phyloP scores from a whole-genome alignment of 768 basidiomycete species.

The Boletellus ananiceps region DNA sequence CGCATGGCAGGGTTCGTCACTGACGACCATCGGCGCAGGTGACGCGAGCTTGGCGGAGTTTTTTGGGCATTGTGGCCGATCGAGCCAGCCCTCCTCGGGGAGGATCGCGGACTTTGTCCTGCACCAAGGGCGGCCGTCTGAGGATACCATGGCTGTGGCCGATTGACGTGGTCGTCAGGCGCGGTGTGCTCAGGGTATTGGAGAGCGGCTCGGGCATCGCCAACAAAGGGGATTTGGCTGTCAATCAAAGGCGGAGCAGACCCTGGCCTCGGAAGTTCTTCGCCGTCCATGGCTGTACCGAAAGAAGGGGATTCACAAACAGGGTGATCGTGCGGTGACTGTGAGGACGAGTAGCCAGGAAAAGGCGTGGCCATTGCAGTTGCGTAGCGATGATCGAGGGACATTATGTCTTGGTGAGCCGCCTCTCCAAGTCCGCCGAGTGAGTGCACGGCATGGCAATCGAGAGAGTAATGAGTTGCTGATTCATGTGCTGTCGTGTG shows the following conservation, averaged over 20 bases:
- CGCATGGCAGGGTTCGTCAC: slow-evolving; percentile 27
- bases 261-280: slow-evolving; percentile 25
- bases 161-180: slow-evolving; percentile 14
- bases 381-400: slow-evolving; percentile 24
- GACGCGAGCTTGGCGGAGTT: slow-evolving; percentile 27
- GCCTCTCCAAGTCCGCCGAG: slow-evolving; percentile 15
- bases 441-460: slow-evolving; percentile 19
- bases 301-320: slow-evolving; percentile 25
- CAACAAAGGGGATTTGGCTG: slow-evolving; percentile 26
- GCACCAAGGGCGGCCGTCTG: slow-evolving; percentile 13
- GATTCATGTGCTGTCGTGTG: slow-evolving; percentile 10
- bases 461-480: slow-evolving; percentile 8
- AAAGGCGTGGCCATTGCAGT: slow-evolving; percentile 24
- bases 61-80: slow-evolving; percentile 29
- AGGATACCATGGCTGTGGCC: slow-evolving; percentile 19
- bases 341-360: slow-evolving; percentile 29
- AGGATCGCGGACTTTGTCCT: slow-evolving; percentile 31
- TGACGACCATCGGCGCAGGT: slow-evolving; percentile 30
- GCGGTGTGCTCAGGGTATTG: slow-evolving; percentile 13
- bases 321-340: slow-evolving; percentile 27
- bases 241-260: slow-evolving; percentile 29
- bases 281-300: slow-evolving; percentile 20
- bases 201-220: slow-evolving; percentile 23
- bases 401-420: slow-evolving; percentile 14
- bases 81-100: slow-evolving; percentile 29